Evolutionary conservation across 805 yeast genomes (phyloP), one percentile per base, ranked within the genome.

Genomic region (Ogataea ganodermae): DNA sequence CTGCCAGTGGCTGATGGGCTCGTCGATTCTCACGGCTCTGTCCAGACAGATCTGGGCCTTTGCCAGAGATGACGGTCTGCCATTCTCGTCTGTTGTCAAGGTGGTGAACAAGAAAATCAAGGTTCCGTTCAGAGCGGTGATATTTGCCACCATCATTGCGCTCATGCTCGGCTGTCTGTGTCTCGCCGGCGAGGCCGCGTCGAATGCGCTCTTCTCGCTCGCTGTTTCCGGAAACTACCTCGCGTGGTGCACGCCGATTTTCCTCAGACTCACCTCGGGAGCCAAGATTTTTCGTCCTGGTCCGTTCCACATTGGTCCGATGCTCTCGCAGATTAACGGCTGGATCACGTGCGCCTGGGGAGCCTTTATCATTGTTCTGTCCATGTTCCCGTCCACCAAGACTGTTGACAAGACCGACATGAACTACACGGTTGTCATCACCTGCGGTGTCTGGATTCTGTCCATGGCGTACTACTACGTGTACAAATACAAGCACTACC

Each of bases 1-100:
- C 51, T 80, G 86, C 18, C 88, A 83, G 61, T 81, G 78, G 63
- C 66, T 83, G 45, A 84, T 83, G 88, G 85, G 86, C 14, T 73
- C 79, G 20, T 79, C 85, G 3, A 74, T 79, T 45, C 68, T 82
- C 40, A 74, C 82, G 40, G 88, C 89, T 9, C 75, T 79, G 6
- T 81, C 87, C 4, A 76, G 90, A 64, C 89, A 84, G 63, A 73
- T 82, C 42, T 84, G 86, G 81, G 89, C 89, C 1, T 82, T 84
- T 63, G 81, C 88, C 33, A 78, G 92, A 68, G 92, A 85, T 62
- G 82, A 83, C 57, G 90, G 89, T 13, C 72, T 85, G 47, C 91
- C 91, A 7, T 69, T 82, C 52, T 74, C 84, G 12, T 65, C 71
- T 35, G 70, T 70, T 58, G 73, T 85, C 51, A 80, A 82, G 54